A percentile compares a stretch with the other conserved stretches of the same genome.
These are phyloP conservation scores for Calcarisporium arbuscula DNA, from an alignment of 2,329 filamentous ascomycete species.

Conservation along the genomic window DNA sequence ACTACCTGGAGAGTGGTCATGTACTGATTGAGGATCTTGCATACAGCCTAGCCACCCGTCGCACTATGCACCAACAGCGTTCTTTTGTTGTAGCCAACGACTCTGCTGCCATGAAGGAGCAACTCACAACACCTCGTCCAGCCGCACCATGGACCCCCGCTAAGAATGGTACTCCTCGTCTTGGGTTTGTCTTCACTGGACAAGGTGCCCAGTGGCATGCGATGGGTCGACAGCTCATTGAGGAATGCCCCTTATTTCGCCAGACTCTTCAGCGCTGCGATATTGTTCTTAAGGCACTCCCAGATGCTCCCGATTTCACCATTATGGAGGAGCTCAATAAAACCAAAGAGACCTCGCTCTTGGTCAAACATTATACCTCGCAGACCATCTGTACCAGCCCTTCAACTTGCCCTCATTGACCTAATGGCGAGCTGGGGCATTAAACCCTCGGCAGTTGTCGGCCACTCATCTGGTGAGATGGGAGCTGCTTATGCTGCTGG, in stretches of 20 bases:
- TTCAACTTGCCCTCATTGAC: conserved; percentile 33
- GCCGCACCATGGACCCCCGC: conserved; percentile 14
- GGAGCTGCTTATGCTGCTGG: conserved; percentile 34
- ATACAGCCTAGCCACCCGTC: conserved; percentile 14
- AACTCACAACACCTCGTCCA: conserved; percentile 11
- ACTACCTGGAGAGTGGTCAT: conserved; percentile 10
- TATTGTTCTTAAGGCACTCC: conserved; percentile 18
- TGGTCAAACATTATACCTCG: conserved; percentile 20
- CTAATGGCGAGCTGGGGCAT: conserved; percentile 29
- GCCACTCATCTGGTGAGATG: conserved; percentile 39
- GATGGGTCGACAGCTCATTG: conserved; percentile 18
- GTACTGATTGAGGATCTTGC: conserved; percentile 14
- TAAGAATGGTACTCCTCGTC: conserved; percentile 10
- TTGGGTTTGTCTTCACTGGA: conserved; percentile 20
- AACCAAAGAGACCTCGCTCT: conserved; percentile 17
- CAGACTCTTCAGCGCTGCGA: conserved; percentile 20
- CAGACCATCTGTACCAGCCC: conserved; percentile 31
- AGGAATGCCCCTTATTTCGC: conserved; percentile 20
- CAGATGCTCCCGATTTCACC: conserved; percentile 16
- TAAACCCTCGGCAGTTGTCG: conserved; percentile 26
- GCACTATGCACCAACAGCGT: conserved; percentile 15
- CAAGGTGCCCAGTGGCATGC: conserved; percentile 19
- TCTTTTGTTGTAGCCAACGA: conserved; percentile 17
- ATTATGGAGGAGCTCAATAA: conserved; percentile 24
- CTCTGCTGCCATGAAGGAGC: conserved; percentile 9